These are phyloP conservation scores for Erigeron canadensis DNA, from an alignment of 129 eudicot species.

Conservation along the genomic window DNA sequence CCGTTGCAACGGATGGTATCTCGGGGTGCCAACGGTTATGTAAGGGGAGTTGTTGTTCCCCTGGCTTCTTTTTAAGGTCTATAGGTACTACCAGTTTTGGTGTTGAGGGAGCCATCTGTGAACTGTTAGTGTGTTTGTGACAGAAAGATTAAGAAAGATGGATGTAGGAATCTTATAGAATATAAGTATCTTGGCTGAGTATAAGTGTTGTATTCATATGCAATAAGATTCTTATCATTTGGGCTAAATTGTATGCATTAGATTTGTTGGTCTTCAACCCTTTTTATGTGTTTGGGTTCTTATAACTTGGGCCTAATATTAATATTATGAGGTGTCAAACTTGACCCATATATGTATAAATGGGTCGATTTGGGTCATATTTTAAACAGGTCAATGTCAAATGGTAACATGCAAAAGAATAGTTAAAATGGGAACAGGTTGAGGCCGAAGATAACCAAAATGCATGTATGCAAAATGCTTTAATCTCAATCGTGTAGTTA, in stretches of 20 bases:
- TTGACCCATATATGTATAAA: neutral
- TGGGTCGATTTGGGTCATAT: neutral
- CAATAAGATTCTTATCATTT: slow-evolving; percentile 9
- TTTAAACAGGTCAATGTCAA: neutral
- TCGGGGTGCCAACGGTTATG: slow-evolving; percentile 99
- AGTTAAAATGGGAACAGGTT: neutral
- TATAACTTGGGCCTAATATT: slow-evolving; percentile 1
- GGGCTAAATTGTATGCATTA: neutral
- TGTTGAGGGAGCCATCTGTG: slow-evolving; percentile 76
- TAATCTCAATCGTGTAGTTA: neutral
- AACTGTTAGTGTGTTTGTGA: slow-evolving; percentile 16
- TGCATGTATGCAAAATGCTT: too few species aligned
- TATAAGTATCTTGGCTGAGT: slow-evolving; percentile 14
- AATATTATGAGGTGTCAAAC: neutral
- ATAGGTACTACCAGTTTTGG: slow-evolving; percentile 65
- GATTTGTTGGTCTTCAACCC: neutral
- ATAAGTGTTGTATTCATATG: neutral
- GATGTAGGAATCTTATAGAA: slow-evolving; percentile 20
- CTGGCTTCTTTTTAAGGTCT: slow-evolving; percentile 74
- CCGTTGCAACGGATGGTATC: slow-evolving; percentile 78
- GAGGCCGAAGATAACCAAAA: neutral
- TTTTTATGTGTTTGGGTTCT: neutral
- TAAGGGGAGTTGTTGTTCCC: slow-evolving; percentile 81
- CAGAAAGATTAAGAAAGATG: neutral
- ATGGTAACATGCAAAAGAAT: neutral